phyloP scores from a whole-genome alignment of 164 flowering plant genomes.

The Santalum album region DNA sequence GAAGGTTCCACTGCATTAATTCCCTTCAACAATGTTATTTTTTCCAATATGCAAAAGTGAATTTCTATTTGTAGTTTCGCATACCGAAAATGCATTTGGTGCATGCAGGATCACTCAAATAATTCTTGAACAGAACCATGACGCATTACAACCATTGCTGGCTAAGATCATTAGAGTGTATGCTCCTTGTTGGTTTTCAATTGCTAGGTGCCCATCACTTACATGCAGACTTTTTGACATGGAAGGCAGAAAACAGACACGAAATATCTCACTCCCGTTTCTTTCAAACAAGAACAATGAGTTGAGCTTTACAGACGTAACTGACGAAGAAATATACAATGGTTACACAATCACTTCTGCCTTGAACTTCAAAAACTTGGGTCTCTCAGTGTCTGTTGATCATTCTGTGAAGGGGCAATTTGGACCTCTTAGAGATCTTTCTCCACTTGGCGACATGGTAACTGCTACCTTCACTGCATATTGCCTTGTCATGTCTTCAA shows the following conservation, averaged over 20 bases:
- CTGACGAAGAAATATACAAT: constrained; percentile 70
- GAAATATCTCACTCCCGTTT: constrained; percentile 35
- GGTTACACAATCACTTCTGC: constrained; percentile 81
- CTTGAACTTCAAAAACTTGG: constrained; percentile 55
- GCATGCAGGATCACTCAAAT: constrained; percentile 73
- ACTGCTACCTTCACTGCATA: background rate
- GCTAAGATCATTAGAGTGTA: constrained; percentile 61
- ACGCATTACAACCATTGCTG: constrained; percentile 28
- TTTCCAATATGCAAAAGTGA: background rate
- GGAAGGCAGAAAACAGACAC: constrained; percentile 22
- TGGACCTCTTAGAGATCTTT: constrained; percentile 75
- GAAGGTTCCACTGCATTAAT: constrained; percentile 43
- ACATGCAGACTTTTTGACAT: constrained; percentile 50
- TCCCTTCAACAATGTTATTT: background rate
- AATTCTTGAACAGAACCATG: constrained; percentile 66
- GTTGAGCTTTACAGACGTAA: constrained; percentile 50
- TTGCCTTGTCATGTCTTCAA: background rate
- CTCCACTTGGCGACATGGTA: constrained; percentile 94
- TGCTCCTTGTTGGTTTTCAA: constrained; percentile 79
- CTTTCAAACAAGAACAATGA: constrained; percentile 38
- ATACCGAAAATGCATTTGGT: background rate
- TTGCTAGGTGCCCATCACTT: constrained; percentile 81
- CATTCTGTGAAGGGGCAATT: constrained; percentile 38
- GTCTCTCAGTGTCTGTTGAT: constrained; percentile 61
- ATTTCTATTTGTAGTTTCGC: background rate